These are phyloP conservation scores for Ilex aquifolium DNA, from an alignment of 257 asterid species.

Conservation along the genomic window DNA sequence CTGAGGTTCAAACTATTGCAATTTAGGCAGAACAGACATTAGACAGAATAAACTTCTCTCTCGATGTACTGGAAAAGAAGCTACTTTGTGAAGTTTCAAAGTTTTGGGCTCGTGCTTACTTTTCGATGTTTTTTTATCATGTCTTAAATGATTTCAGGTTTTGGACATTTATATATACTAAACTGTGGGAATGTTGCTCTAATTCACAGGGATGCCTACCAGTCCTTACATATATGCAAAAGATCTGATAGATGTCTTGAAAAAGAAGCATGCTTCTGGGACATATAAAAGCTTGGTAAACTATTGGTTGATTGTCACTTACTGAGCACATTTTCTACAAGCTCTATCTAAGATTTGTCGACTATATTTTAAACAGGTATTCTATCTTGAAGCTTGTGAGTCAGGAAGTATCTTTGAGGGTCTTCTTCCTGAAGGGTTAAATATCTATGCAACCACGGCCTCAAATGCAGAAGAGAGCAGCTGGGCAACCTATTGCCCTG, in stretches of 20 bases:
- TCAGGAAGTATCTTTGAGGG: constrained; percentile 97
- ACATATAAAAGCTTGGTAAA: constrained; percentile 85
- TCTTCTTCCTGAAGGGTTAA: constrained; percentile 76
- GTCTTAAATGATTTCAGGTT: not conserved
- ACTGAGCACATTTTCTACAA: not conserved
- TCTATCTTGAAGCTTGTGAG: constrained; percentile 96
- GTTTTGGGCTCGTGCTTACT: too few relatives aligned
- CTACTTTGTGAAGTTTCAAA: too few relatives aligned
- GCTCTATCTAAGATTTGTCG: constrained; percentile 10
- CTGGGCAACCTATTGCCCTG: constrained; percentile 99
- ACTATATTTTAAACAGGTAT: constrained; percentile 39
- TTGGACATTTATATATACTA: not conserved
- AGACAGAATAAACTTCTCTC: too few relatives aligned
- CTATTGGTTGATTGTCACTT: not conserved
- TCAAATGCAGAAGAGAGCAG: constrained; percentile 94
- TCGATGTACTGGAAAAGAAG: too few relatives aligned
- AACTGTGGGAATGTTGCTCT: constrained; percentile 1
- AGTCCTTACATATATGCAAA: constrained; percentile 73
- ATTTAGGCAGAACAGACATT: too few relatives aligned
- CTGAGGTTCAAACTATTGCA: too few relatives aligned
- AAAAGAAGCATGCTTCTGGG: constrained; percentile 77
- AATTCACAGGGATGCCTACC: constrained; percentile 76
- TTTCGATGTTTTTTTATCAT: too few relatives aligned
- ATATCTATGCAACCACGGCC: constrained; percentile 93
- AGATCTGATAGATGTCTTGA: constrained; percentile 51